These are phyloP conservation scores for Mycena venus DNA, from an alignment of 768 basidiomycete species.

Conservation along the genomic window DNA sequence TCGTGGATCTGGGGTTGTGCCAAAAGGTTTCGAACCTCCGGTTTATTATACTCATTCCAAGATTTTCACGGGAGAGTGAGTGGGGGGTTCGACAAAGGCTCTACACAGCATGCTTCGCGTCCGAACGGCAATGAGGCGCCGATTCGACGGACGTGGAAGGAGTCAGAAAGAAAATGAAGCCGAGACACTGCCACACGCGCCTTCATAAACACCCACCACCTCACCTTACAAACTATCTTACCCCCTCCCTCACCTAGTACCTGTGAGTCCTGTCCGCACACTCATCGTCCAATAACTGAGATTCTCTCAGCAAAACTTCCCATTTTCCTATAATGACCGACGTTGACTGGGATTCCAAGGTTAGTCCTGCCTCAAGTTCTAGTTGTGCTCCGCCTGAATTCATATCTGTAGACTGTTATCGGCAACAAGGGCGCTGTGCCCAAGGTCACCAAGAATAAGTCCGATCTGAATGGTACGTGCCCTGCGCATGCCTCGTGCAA, in stretches of 20 bases:
- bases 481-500: background rate
- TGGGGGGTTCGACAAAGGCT: no score
- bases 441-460: conserved; percentile 74
- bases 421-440: conserved; percentile 73
- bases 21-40: background rate
- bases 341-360: conserved; percentile 83
- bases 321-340: conserved; percentile 49
- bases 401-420: conserved; percentile 78
- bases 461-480: conserved; percentile 67
- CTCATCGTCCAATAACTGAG: no score
- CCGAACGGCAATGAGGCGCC: background rate
- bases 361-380: no score
- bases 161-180: background rate
- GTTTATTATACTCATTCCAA: background rate
- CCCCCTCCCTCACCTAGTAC: background rate
- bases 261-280: no score
- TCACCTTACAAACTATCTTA: background rate
- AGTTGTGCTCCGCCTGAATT: no score
- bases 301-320: no score
- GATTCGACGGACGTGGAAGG: background rate
- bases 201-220: background rate
- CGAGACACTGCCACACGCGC: background rate
- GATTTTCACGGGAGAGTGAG: background rate
- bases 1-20: background rate
- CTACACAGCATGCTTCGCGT: background rate